Base-by-base conservation (phyloP, 2,329 filamentous ascomycete species). In the Thielaviopsis populi region DNA sequence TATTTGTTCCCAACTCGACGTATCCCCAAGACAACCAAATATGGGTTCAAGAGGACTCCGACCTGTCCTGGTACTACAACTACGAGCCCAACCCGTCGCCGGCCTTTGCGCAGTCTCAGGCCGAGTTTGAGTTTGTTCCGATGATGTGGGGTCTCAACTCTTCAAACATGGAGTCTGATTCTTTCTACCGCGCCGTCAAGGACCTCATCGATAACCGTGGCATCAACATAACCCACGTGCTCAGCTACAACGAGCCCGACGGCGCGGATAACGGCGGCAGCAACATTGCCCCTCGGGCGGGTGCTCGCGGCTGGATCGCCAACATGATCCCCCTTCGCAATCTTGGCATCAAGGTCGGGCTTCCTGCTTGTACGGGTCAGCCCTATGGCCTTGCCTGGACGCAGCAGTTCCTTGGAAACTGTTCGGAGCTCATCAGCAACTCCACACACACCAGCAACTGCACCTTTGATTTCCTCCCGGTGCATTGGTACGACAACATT, bases 31-130 rank as follows among this genome's bases (percentile, higher is more conserved):
- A 92, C 74, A 83, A 89, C 74, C 71, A 78, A 58, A 77, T 87
- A 69, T 91, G 87, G 86, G 75, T 78, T 11, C 72, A 76, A 53
- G 62, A 75, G 5, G 78, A 76, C 43, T 82, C 80, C 19, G 80
- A 83, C 50, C 74, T 92, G 63, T 86, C 83, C 2, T 94, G 89
- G 89, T 94, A 94, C 77, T 94, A 92, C 79, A 92, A 91, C 76
- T 94, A 91, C 73, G 73, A 75, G 30, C 70, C 77, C 22, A 71
- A 73, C 2, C 87, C 88, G 1, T 82, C 84, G 0, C 67, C 77
- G 0, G 75, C 75, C 50, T 85, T 79, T 70, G 68, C 72, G 48
- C 72, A 77, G 60, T 69, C 78, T 0, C 80, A 85, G 68, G 74
- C 76, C 15, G 73, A 78, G 15, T 82, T 92, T 68, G 79, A 88